Conservation (phyloP, 176 grass and related monocot genomes). For the Aegilops speltoides region DNA sequence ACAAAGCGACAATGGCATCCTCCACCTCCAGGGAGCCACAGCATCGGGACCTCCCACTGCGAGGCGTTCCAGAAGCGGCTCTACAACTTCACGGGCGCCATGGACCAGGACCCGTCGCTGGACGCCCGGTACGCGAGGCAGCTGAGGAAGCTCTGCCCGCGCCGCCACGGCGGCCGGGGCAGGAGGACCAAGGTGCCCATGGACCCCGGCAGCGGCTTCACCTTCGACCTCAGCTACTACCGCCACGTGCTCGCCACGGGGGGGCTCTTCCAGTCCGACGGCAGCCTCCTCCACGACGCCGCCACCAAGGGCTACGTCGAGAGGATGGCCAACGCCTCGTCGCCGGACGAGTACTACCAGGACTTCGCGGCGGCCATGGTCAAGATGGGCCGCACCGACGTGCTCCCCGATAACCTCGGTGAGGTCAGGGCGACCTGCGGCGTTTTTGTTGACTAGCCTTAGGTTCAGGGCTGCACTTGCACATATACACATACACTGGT, state of each 20-base stretch:
- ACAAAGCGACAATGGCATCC: neutral
- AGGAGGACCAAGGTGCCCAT: conserved; percentile 36
- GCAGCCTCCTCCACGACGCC: conserved; percentile 47
- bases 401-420: conserved; percentile 32
- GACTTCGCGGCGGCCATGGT: conserved; percentile 50
- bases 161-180: neutral
- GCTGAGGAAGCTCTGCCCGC: conserved; percentile 45
- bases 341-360: conserved; percentile 39
- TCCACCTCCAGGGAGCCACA: conserved; percentile 43
- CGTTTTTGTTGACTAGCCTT: conserved; percentile 47
- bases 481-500: neutral
- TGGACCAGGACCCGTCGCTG: conserved; percentile 60
- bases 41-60: conserved; percentile 63
- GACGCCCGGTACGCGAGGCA: conserved; percentile 32
- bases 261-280: conserved; percentile 55
- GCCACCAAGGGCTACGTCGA: conserved; percentile 51
- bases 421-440: conserved; percentile 41
- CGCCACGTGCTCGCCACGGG: conserved; percentile 42
- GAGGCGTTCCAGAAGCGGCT: conserved; percentile 50
- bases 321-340: conserved; percentile 46
- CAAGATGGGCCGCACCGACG: conserved; percentile 64
- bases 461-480: neutral
- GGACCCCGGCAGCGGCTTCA: conserved; percentile 48
- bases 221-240: conserved; percentile 69
- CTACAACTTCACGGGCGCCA: conserved; percentile 60